These are phyloP conservation scores for Ogataea ramenticola DNA, from an alignment of 805 yeast species.

Conservation along the genomic window DNA sequence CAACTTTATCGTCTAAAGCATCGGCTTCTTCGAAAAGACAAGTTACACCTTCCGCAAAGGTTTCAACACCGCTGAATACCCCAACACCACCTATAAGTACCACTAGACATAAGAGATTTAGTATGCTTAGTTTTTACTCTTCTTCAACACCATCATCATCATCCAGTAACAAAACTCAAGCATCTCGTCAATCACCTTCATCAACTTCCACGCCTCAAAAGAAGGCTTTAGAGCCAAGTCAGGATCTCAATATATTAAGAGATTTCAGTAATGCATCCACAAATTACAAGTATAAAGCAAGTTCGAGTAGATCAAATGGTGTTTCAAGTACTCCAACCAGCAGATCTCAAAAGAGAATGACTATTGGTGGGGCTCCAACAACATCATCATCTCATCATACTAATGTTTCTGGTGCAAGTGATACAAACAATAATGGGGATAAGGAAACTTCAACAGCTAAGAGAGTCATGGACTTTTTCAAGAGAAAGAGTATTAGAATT, in stretches of 20 bases:
- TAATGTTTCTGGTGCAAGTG: constrained; percentile 14
- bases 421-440: constrained; percentile 15
- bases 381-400: constrained; percentile 7
- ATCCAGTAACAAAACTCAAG: not conserved
- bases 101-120: constrained; percentile 24
- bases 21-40: too few species aligned
- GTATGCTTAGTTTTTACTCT: constrained; percentile 24
- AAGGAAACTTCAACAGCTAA: constrained; percentile 70
- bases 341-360: constrained; percentile 26
- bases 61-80: not conserved
- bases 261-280: not conserved
- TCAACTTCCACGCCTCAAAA: not conserved
- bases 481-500: constrained; percentile 48
- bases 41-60: too few species aligned
- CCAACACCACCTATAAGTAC: constrained; percentile 2
- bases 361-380: constrained; percentile 10
- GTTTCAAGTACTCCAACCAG: constrained; percentile 17
- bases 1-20: too few species aligned
- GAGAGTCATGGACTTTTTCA: constrained; percentile 71
- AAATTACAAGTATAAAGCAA: constrained; percentile 2
- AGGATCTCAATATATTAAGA: constrained; percentile 21
- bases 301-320: not conserved
- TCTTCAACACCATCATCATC: constrained; percentile 3
- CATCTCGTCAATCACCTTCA: not conserved
- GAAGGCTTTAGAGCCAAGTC: constrained; percentile 22